These are phyloP conservation scores for Blastocystis sp. DNA, from an alignment of 352 stramenopile species.

Conservation along the genomic window DNA sequence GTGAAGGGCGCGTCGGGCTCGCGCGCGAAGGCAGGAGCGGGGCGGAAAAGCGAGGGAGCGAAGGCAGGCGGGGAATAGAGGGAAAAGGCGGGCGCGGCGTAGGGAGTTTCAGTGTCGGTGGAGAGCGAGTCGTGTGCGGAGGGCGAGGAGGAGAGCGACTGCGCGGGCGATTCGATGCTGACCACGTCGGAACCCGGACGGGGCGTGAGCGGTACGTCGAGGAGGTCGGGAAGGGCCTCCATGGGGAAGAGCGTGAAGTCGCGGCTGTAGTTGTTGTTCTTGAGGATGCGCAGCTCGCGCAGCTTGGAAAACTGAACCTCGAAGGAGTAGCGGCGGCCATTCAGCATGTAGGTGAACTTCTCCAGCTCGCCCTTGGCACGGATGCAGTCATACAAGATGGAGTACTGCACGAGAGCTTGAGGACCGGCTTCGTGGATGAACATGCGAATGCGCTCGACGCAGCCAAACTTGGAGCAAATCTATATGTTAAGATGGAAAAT, in stretches of 20 bases:
- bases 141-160: background rate
- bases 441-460: conserved; percentile 27
- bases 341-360: conserved; percentile 18
- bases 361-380: conserved; percentile 21
- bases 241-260: conserved; percentile 16
- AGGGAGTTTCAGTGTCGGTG: background rate
- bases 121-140: background rate
- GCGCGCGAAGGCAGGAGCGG: background rate
- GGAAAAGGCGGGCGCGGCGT: background rate
- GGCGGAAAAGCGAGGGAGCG: no score
- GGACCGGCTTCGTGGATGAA: conserved; percentile 49
- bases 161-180: no score
- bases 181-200: no score
- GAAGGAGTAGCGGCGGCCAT: conserved; percentile 16
- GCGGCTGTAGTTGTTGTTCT: conserved; percentile 61
- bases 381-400: conserved; percentile 23
- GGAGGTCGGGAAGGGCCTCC: background rate
- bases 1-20: background rate
- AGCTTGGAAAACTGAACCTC: conserved; percentile 53
- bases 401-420: conserved; percentile 41
- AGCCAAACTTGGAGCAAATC: conserved; percentile 6
- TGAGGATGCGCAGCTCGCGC: conserved; percentile 33
- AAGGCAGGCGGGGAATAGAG: background rate
- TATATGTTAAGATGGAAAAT: background rate
- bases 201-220: no score